Percentiles rank a stretch among this genome's conserved stretches.
Evolutionary conservation across 345 rosid genomes (phyloP).

Genomic region (Eucalyptus pauciflora): DNA sequence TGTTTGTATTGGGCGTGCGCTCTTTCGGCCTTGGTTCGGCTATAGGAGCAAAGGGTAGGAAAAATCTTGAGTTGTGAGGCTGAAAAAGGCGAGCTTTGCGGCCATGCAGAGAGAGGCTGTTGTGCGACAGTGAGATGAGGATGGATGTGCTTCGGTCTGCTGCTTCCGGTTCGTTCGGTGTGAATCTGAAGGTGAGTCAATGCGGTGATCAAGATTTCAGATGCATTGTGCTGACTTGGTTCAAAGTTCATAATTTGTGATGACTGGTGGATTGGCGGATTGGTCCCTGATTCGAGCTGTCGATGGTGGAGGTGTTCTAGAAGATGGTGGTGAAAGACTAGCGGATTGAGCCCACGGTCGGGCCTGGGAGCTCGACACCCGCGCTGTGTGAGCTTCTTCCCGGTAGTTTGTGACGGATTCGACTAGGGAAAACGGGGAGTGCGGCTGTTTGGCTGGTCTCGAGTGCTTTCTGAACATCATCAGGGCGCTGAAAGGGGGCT

Average conservation of each 20-base stretch:
- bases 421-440: constrained; percentile 43
- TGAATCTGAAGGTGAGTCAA: neutral
- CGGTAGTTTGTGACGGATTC: constrained; percentile 39
- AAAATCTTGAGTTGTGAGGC: neutral
- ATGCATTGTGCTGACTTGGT: neutral
- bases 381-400: neutral
- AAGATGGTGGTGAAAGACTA: neutral
- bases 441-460: constrained; percentile 68
- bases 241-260: neutral
- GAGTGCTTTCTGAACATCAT: constrained; percentile 83
- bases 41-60: neutral
- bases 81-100: neutral
- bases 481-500: constrained; percentile 99
- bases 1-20: neutral
- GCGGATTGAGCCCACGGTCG: neutral
- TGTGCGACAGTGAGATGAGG: neutral
- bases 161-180: neutral
- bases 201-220: neutral
- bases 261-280: neutral
- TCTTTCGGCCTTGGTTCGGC: neutral
- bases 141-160: neutral
- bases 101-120: neutral
- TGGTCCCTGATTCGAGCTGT: neutral
- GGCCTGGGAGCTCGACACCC: neutral
- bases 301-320: neutral